These are phyloP conservation scores for Ajuga reptans DNA, from an alignment of 305 asterid species.

Conservation along the genomic window DNA sequence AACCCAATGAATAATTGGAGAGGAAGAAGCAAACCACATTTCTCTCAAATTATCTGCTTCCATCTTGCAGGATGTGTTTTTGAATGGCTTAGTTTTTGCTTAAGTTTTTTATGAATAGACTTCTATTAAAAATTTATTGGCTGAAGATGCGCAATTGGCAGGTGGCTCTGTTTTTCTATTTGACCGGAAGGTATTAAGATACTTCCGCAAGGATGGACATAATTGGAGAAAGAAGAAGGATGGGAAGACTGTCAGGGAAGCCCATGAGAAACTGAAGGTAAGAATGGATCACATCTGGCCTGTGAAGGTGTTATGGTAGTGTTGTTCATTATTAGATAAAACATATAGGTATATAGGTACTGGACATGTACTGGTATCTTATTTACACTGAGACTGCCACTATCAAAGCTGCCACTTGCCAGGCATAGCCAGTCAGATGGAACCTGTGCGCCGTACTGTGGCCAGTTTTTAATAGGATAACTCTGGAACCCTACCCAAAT, in stretches of 20 bases:
- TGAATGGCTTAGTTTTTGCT: neutral
- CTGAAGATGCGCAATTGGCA: neutral
- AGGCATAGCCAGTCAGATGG: too few relatives aligned
- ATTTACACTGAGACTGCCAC: too few relatives aligned
- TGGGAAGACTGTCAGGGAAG: slow-evolving; percentile 3
- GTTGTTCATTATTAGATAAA: too few relatives aligned
- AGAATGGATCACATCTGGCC: too few relatives aligned
- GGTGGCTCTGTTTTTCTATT: neutral
- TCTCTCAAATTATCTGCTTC: neutral
- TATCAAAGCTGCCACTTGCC: too few relatives aligned
- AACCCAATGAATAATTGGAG: neutral
- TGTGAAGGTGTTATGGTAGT: too few relatives aligned
- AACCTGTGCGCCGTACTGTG: too few relatives aligned
- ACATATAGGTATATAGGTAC: neutral
- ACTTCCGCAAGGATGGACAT: neutral
- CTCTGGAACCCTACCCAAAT: too few relatives aligned
- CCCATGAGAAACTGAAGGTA: slow-evolving; percentile 32
- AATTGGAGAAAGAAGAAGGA: slow-evolving; percentile 10
- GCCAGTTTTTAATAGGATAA: too few relatives aligned
- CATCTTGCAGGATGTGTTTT: neutral
- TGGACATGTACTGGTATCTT: too few relatives aligned
- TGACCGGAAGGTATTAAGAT: neutral
- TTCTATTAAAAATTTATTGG: neutral
- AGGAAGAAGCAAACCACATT: neutral
- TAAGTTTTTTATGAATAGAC: neutral